phyloP scores from a whole-genome alignment of 2,329 filamentous ascomycete genomes.

The Dactylellina sp. region DNA sequence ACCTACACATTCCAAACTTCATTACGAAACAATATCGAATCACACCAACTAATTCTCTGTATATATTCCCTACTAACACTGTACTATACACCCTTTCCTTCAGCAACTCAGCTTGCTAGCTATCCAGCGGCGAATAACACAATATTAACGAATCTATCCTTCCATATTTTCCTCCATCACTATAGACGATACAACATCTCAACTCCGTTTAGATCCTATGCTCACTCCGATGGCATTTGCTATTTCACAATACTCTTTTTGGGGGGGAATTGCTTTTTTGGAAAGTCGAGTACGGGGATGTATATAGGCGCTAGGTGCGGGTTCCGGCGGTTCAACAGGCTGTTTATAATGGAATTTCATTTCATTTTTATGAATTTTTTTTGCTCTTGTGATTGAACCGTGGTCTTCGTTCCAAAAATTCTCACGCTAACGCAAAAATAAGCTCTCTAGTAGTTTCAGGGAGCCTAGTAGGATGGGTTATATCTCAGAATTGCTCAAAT shows the following conservation, averaged over 20 bases:
- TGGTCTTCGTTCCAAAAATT: not conserved
- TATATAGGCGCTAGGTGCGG: constrained; percentile 57
- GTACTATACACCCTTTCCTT: constrained; percentile 45
- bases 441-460: constrained; percentile 14
- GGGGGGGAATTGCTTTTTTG: constrained; percentile 31
- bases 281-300: constrained; percentile 44
- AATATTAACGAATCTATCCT: constrained; percentile 23
- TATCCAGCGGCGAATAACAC: constrained; percentile 27
- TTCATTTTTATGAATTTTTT: not conserved
- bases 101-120: constrained; percentile 8
- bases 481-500: constrained; percentile 33
- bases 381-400: constrained; percentile 4
- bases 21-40: not conserved
- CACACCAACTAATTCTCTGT: constrained; percentile 27
- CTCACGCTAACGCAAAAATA: constrained; percentile 28
- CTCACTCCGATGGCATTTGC: constrained; percentile 22
- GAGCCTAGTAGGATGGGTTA: not conserved
- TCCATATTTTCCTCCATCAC: constrained; percentile 21
- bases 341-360: constrained; percentile 45
- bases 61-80: constrained; percentile 49
- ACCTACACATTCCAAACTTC: not conserved
- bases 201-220: constrained; percentile 45
- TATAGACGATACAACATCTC: constrained; percentile 55
- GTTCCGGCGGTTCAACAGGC: constrained; percentile 31
- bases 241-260: constrained; percentile 14